A percentile compares a stretch with the other conserved stretches of the same genome.
phyloP scores from a whole-genome alignment of 306 rosid species.

The Morella rubra region DNA sequence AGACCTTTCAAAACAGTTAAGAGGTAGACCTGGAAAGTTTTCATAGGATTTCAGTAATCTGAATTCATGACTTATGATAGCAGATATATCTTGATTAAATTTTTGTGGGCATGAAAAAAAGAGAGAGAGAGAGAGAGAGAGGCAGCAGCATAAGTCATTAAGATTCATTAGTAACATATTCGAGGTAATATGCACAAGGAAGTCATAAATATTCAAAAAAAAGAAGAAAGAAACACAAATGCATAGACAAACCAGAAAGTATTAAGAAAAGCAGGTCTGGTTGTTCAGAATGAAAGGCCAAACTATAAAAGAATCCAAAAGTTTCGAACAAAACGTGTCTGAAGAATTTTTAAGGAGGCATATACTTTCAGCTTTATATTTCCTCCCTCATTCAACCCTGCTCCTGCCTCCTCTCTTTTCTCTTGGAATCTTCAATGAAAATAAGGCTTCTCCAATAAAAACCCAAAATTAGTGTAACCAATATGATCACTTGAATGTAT shows the following conservation, averaged over 20 bases:
- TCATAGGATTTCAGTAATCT: conserved; percentile 37
- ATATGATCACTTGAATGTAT: conserved; percentile 16
- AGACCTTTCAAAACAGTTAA: conserved; percentile 87
- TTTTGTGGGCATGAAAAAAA: not conserved
- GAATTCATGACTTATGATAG: conserved; percentile 22
- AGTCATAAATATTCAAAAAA: not conserved
- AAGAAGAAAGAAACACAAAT: not conserved
- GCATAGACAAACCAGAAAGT: not conserved
- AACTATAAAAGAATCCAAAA: not conserved
- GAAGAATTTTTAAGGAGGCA: not conserved
- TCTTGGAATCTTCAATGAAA: not conserved
- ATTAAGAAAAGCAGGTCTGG: not conserved
- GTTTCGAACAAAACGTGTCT: not conserved
- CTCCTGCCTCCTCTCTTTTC: not conserved
- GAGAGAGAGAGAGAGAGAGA: conserved; percentile 3
- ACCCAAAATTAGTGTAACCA: conserved; percentile 21
- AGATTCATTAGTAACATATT: not conserved
- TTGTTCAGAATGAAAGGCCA: not conserved
- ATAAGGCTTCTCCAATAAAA: conserved; percentile 9
- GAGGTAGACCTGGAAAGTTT: conserved; percentile 77
- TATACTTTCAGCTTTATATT: not conserved
- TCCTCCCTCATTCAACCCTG: not conserved
- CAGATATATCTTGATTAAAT: conserved; percentile 21
- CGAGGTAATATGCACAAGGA: not conserved
- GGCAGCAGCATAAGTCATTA: conserved; percentile 13